These are phyloP conservation scores for Trypanosoma cruzi DNA, from an alignment of 208 protist genomes.

Conservation along the genomic window DNA sequence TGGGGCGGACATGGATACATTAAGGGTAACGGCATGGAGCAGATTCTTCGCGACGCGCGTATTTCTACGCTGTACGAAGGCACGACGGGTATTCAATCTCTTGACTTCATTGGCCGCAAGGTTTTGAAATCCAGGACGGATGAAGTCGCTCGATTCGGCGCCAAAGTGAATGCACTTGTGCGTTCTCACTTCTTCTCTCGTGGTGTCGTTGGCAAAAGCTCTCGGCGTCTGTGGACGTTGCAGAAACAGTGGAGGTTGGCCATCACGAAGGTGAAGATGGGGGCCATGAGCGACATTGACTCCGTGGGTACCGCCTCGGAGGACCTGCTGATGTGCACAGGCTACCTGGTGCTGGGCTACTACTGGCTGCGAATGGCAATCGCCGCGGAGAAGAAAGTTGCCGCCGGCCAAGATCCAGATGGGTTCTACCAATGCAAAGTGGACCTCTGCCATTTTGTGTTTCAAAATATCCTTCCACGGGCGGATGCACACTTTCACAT, in stretches of 20 bases:
- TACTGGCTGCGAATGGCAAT: slow-evolving; percentile 90
- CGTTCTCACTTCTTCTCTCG: slow-evolving; percentile 37
- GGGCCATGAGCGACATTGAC: slow-evolving; percentile 49
- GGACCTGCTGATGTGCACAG: slow-evolving; percentile 84
- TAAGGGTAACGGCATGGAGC: slow-evolving; percentile 83
- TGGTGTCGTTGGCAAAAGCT: slow-evolving; percentile 38
- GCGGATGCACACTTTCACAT: slow-evolving; percentile 55
- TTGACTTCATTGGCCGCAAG: slow-evolving; percentile 90
- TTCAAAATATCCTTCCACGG: slow-evolving; percentile 69
- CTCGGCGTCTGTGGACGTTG: slow-evolving; percentile 55
- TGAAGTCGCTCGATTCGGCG: slow-evolving; percentile 42
- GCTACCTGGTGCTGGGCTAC: slow-evolving; percentile 77
- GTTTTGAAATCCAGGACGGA: slow-evolving; percentile 63
- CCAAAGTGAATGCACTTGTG: slow-evolving; percentile 43
- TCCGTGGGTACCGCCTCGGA: slow-evolving; percentile 49
- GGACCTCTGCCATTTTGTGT: slow-evolving; percentile 75
- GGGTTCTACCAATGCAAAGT: slow-evolving; percentile 87
- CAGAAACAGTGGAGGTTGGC: slow-evolving; percentile 69
- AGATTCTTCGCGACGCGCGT: slow-evolving; percentile 75
- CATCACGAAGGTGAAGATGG: slow-evolving; percentile 48
- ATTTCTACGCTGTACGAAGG: slow-evolving; percentile 82
- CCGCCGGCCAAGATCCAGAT: slow-evolving; percentile 53
- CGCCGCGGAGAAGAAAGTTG: slow-evolving; percentile 62
- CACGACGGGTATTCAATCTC: slow-evolving; percentile 83
- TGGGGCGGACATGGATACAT: slow-evolving; percentile 85